Evolutionary conservation across 1,284 basidiomycete species (phyloP).

Genomic region (Termitomyces sp.): DNA sequence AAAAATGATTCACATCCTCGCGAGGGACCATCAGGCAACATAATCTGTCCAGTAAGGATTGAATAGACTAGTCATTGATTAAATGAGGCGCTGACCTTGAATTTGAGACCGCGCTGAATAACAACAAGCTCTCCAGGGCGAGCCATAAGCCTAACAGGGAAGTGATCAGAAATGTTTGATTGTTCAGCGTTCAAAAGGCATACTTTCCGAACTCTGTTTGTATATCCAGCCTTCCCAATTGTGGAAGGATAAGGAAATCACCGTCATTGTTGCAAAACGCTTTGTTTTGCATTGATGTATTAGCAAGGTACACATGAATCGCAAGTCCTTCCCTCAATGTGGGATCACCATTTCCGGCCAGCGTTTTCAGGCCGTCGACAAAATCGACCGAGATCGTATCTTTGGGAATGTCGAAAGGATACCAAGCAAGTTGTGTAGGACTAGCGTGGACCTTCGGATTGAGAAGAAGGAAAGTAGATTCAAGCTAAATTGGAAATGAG

Average conservation of each 20-base stretch:
- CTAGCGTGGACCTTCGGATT: slow-evolving; percentile 59
- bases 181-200: slow-evolving; percentile 17
- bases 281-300: slow-evolving; percentile 56
- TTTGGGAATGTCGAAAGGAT: slow-evolving; percentile 52
- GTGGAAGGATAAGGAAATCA: slow-evolving; percentile 64
- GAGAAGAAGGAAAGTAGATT: slow-evolving; percentile 53
- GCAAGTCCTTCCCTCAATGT: slow-evolving; percentile 57
- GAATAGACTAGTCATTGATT: neutral
- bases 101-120: slow-evolving; percentile 62
- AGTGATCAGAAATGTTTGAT: neutral
- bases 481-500: slow-evolving; percentile 16
- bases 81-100: slow-evolving; percentile 39
- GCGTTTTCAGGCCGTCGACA: slow-evolving; percentile 57
- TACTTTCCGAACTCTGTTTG: slow-evolving; percentile 68
- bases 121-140: slow-evolving; percentile 59
- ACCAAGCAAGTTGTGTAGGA: slow-evolving; percentile 69
- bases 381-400: slow-evolving; percentile 48
- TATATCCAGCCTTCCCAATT: slow-evolving; percentile 61
- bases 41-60: slow-evolving; percentile 26
- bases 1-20: slow-evolving; percentile 39
- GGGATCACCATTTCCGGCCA: slow-evolving; percentile 62
- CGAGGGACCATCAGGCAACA: slow-evolving; percentile 50
- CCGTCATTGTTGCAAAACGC: slow-evolving; percentile 68
- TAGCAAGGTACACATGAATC: slow-evolving; percentile 59
- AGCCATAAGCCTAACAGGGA: slow-evolving; percentile 46